These are phyloP conservation scores for Hypoxylon sp. DNA, from an alignment of 2,329 filamentous ascomycete genomes.

Conservation along the genomic window DNA sequence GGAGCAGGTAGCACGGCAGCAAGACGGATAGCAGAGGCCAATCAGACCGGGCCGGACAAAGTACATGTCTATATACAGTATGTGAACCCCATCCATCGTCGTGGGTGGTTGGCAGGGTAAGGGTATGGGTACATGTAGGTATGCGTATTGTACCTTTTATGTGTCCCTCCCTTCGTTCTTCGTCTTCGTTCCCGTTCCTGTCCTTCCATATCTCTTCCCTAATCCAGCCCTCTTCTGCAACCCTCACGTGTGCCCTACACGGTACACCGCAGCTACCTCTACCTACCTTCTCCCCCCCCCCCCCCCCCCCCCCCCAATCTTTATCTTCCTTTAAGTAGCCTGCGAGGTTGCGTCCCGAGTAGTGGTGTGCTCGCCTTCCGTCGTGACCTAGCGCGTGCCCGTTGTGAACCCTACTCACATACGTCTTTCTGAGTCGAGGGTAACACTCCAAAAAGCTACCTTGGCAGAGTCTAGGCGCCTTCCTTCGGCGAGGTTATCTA, in stretches of 20 bases:
- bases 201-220: conserved; percentile 32
- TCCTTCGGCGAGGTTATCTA: conserved; percentile 10
- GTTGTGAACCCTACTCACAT: conserved; percentile 28
- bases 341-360: conserved; percentile 8
- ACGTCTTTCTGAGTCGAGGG: conserved; percentile 15
- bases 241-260: conserved; percentile 37
- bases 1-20: conserved; percentile 31
- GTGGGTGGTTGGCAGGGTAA: conserved; percentile 21
- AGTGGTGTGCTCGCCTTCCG: conserved; percentile 31
- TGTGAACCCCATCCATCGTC: conserved; percentile 26
- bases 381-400: conserved; percentile 30
- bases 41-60: conserved; percentile 8
- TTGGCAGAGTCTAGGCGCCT: not conserved
- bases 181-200: conserved; percentile 26
- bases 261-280: conserved; percentile 22
- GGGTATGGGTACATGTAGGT: no score
- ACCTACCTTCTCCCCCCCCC: no score
- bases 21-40: conserved; percentile 15
- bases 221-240: conserved; percentile 28
- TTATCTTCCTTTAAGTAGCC: conserved; percentile 33
- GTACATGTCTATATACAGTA: conserved; percentile 8
- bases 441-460: conserved; percentile 8
- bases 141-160: not conserved
- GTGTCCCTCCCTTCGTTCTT: conserved; percentile 7
- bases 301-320: conserved; percentile 19